phyloP scores from a whole-genome alignment of 495 filamentous ascomycete genomes.

The Xylaria castorea region DNA sequence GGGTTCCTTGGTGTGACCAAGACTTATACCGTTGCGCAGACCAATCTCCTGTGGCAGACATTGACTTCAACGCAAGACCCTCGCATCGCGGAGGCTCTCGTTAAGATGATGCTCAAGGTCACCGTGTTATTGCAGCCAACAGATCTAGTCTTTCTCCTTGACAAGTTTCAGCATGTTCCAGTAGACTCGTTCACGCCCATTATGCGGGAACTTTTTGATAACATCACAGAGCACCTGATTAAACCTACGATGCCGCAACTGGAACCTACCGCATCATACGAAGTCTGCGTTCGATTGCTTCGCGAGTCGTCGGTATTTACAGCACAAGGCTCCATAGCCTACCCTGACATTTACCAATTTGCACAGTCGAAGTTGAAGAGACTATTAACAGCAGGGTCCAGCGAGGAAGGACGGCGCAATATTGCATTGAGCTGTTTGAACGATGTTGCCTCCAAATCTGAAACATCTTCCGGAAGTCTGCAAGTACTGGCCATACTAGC shows the following conservation, averaged over 20 bases:
- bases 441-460: slow-evolving; percentile 54
- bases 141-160: slow-evolving; percentile 71
- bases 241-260: slow-evolving; percentile 29
- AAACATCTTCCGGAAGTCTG: slow-evolving; percentile 67
- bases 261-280: slow-evolving; percentile 49
- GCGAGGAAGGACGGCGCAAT: slow-evolving; percentile 44
- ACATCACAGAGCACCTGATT: slow-evolving; percentile 44
- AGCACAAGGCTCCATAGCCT: slow-evolving; percentile 47
- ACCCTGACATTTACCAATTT: slow-evolving; percentile 62
- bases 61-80: slow-evolving; percentile 84
- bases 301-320: slow-evolving; percentile 63
- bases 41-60: slow-evolving; percentile 85
- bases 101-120: slow-evolving; percentile 75
- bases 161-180: slow-evolving; percentile 74
- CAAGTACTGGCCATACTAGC: slow-evolving; percentile 67
- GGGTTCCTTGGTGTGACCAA: slow-evolving; percentile 85
- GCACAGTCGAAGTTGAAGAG: slow-evolving; percentile 60
- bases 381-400: slow-evolving; percentile 51
- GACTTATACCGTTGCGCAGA: slow-evolving; percentile 73
- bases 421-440: slow-evolving; percentile 53
- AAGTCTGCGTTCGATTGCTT: slow-evolving; percentile 70
- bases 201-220: slow-evolving; percentile 61
- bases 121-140: slow-evolving; percentile 63
- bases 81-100: slow-evolving; percentile 77
- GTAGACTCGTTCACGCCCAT: slow-evolving; percentile 61